Percentiles rank a stretch among this genome's conserved stretches.
These are phyloP conservation scores for Rhizophlyctis rosea DNA, from an alignment of 192 early-diverging fungal genomes.

Conservation along the genomic window DNA sequence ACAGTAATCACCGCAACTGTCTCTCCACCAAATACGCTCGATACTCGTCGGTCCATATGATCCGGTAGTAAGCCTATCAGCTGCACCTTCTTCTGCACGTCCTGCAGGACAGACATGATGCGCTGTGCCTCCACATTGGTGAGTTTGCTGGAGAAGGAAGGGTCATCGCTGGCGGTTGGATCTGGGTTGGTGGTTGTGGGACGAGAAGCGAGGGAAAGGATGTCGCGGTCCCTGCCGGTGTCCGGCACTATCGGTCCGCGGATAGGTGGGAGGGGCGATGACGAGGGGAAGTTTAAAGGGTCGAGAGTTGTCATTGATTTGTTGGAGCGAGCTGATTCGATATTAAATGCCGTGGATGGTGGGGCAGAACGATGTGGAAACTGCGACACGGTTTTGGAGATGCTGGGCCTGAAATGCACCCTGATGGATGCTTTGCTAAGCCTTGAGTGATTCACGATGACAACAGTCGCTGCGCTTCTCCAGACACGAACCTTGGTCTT, in stretches of 20 bases:
- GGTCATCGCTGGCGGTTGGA: constrained; percentile 24
- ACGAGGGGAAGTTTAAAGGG: constrained; percentile 28
- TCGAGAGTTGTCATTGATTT: too few relatives aligned
- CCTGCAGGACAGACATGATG: constrained; percentile 55
- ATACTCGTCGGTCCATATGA: constrained; percentile 38
- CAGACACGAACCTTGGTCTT: too few relatives aligned
- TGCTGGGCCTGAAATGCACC: too few relatives aligned
- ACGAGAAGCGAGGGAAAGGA: neutral
- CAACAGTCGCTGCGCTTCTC: too few relatives aligned
- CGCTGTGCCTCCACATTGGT: constrained; percentile 54
- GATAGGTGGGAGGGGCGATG: constrained; percentile 31
- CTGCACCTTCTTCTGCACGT: constrained; percentile 47
- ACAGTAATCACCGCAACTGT: constrained; percentile 36
- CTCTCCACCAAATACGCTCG: constrained; percentile 41
- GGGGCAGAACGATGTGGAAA: too few relatives aligned
- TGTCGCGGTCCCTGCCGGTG: neutral
- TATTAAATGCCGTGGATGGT: too few relatives aligned
- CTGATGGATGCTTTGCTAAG: too few relatives aligned
- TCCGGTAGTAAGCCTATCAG: constrained; percentile 49
- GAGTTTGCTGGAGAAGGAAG: constrained; percentile 43
- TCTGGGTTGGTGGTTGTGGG: constrained; percentile 3
- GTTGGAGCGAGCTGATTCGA: too few relatives aligned
- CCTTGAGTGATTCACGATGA: too few relatives aligned
- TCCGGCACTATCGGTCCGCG: neutral
- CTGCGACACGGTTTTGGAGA: too few relatives aligned